phyloP scores from a whole-genome alignment of 768 basidiomycete species.

The Mycena floridula region DNA sequence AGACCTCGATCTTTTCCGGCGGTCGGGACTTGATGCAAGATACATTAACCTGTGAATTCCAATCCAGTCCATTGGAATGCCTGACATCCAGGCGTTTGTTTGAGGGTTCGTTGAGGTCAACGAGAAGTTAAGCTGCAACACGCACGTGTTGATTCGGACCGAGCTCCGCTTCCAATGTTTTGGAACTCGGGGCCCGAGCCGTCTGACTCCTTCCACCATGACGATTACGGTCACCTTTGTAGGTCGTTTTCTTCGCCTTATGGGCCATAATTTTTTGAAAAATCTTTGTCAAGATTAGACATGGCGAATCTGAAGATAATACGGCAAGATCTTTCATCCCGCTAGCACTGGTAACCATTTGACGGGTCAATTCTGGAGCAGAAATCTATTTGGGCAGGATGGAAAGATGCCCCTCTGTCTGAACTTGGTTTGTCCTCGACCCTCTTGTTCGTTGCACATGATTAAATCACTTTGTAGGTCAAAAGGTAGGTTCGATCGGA shows the following conservation, averaged over 20 bases:
- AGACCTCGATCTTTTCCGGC: no score
- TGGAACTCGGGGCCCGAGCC: neutral
- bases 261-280: no score
- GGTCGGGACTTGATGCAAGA: no score
- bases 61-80: no score
- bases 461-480: constrained; percentile 11
- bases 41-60: no score
- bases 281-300: constrained; percentile 43
- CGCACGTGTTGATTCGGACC: no score
- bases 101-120: no score
- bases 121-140: no score
- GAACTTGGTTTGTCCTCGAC: constrained; percentile 51
- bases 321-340: constrained; percentile 29
- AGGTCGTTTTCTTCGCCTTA: constrained; percentile 18
- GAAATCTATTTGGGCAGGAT: constrained; percentile 64
- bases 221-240: constrained; percentile 20
- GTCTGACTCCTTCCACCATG: neutral
- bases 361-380: constrained; percentile 11
- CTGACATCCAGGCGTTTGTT: no score
- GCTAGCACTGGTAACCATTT: neutral
- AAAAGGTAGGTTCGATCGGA: neutral
- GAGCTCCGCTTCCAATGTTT: no score
- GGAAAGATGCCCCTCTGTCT: constrained; percentile 71
- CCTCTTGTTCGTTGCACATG: constrained; percentile 20
- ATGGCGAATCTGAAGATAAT: constrained; percentile 71